A percentile compares a stretch with the other conserved stretches of the same genome.
phyloP scores from a whole-genome alignment of 1,284 basidiomycete genomes.

The Moniliella sp. region DNA sequence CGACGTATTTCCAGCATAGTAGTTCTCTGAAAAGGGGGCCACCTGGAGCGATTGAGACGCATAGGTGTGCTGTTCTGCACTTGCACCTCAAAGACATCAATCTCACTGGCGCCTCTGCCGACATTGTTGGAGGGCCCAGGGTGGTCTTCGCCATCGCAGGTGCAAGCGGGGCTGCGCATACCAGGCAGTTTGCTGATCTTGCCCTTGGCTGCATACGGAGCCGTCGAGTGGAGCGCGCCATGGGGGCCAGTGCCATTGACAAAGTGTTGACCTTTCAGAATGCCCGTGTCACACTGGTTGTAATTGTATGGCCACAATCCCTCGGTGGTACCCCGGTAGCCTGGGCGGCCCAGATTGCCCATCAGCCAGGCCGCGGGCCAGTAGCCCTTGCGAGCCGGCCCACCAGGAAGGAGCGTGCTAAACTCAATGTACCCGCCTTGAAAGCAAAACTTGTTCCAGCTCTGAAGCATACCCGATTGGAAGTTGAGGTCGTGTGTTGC shows the following conservation, averaged over 20 bases:
- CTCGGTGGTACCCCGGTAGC: conserved; percentile 6
- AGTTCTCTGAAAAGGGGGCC: conserved; percentile 5
- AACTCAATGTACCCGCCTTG: conserved; percentile 9
- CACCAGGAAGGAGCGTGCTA: conserved; percentile 5
- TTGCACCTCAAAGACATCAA: conserved; percentile 6
- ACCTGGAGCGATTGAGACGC: conserved; percentile 7
- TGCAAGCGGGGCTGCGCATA: conserved; percentile 5
- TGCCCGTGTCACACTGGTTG: conserved; percentile 6
- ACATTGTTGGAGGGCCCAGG: conserved; percentile 6
- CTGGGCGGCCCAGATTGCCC: conserved; percentile 5
- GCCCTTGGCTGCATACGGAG: conserved; percentile 1
- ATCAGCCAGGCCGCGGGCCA: conserved; percentile 8
- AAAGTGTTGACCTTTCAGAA: conserved; percentile 16
- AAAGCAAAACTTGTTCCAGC: conserved; percentile 28
- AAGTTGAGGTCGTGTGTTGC: conserved; percentile 24
- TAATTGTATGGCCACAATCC: conserved; percentile 8
- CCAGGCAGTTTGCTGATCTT: conserved; percentile 3
- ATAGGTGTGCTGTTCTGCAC: conserved; percentile 4
- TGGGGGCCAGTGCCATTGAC: conserved; percentile 3
- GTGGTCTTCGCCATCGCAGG: conserved; percentile 7
- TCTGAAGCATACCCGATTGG: conserved; percentile 28
- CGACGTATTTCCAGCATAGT: conserved; percentile 4
- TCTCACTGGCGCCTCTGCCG: conserved; percentile 4
- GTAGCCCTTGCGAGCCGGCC: conserved; percentile 4
- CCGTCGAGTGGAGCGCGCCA: conserved; percentile 4